These are phyloP conservation scores for Termitomyces sp. DNA, from an alignment of 768 basidiomycete species.

Conservation along the genomic window DNA sequence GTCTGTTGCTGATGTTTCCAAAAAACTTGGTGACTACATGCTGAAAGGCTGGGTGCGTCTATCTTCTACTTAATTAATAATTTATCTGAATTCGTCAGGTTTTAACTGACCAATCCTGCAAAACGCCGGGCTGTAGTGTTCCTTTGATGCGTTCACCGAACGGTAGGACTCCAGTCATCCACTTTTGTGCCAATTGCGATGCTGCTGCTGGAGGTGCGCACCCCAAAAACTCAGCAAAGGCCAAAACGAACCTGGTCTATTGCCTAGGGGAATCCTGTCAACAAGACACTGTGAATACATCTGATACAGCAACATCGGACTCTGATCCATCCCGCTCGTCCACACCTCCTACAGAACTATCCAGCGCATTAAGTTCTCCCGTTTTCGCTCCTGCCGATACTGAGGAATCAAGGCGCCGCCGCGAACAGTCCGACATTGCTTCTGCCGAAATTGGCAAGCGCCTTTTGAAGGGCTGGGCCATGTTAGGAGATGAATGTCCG, in stretches of 20 bases:
- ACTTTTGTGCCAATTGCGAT: constrained; percentile 66
- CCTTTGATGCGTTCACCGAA: constrained; percentile 73
- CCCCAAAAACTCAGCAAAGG: neutral
- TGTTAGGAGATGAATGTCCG: constrained; percentile 85
- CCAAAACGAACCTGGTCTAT: neutral
- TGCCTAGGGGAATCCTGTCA: constrained; percentile 8
- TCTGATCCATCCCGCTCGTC: constrained; percentile 58
- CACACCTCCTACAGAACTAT: constrained; percentile 76
- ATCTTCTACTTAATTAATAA: neutral
- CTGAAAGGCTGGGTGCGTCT: constrained; percentile 67
- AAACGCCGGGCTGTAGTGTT: constrained; percentile 48
- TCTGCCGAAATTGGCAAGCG: constrained; percentile 75
- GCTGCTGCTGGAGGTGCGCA: constrained; percentile 17
- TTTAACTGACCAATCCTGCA: constrained; percentile 62
- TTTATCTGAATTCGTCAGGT: constrained; percentile 32
- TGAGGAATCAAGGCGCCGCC: constrained; percentile 57
- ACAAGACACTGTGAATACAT: constrained; percentile 6
- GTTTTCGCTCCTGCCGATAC: constrained; percentile 63
- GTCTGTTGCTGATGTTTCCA: constrained; percentile 51
- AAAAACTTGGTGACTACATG: constrained; percentile 64
- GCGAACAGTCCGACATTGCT: constrained; percentile 78
- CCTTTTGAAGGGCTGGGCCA: constrained; percentile 79
- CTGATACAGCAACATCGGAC: constrained; percentile 35
- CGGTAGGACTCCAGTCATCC: constrained; percentile 33
- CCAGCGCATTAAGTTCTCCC: constrained; percentile 55